Evolutionary conservation across 352 stramenopile genomes (phyloP).

Genomic region (Blastocystis hominis): DNA sequence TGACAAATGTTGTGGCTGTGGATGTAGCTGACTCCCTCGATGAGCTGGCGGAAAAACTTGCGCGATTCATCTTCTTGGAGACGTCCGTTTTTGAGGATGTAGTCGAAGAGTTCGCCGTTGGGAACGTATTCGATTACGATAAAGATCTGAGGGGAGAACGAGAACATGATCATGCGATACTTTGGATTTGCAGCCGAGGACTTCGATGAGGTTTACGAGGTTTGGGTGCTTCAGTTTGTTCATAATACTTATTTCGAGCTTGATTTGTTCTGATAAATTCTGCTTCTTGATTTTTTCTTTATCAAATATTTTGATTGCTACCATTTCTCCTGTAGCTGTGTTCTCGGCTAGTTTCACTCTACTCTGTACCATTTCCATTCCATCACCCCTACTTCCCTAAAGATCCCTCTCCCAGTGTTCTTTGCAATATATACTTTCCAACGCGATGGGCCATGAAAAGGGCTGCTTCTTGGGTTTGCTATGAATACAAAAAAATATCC

Average conservation of each 20-base stretch:
- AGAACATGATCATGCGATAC: not conserved
- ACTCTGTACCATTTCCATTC: not conserved
- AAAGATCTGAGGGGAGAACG: conserved; percentile 81
- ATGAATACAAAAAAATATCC: not conserved
- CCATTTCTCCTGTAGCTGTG: conserved; percentile 81
- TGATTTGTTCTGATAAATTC: conserved; percentile 92
- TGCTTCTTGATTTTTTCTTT: conserved; percentile 96
- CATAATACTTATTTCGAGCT: conserved; percentile 96
- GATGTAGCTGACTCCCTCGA: conserved; percentile 89
- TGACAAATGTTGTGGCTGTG: conserved; percentile 91
- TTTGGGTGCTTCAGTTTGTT: conserved; percentile 79
- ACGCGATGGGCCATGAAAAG: conserved; percentile 58
- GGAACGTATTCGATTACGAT: conserved; percentile 69
- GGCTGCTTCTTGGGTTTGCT: not conserved
- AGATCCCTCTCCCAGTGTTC: conserved; percentile 85
- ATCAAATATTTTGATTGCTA: conserved; percentile 92
- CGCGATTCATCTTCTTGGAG: conserved; percentile 87
- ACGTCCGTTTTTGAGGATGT: conserved; percentile 83
- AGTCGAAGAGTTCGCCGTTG: conserved; percentile 85
- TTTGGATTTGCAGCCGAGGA: conserved; percentile 60
- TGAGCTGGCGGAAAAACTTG: conserved; percentile 95
- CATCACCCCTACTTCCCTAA: conserved; percentile 76
- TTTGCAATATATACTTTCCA: conserved; percentile 90
- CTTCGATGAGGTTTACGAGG: conserved; percentile 75
- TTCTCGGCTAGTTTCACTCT: conserved; percentile 86